Percentiles rank a stretch among this genome's conserved stretches.
Evolutionary conservation across 2,329 filamentous ascomycete genomes (phyloP).

Genomic region (Talaromyces sp.): DNA sequence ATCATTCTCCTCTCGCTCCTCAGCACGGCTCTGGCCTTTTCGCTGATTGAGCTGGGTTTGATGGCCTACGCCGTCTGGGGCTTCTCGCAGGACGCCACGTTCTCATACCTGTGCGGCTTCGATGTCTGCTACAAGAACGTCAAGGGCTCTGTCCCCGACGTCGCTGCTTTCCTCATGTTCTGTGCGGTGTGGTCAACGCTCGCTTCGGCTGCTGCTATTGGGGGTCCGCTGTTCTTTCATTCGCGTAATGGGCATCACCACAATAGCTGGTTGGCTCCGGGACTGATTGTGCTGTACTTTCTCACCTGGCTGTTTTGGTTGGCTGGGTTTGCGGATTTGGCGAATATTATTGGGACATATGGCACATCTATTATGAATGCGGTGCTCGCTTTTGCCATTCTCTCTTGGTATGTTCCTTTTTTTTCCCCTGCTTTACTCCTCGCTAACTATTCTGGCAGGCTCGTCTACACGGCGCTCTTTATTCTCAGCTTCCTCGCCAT

Average conservation of each 20-base stretch:
- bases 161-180: conserved; percentile 23
- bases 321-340: conserved; percentile 26
- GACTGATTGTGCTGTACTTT: conserved; percentile 20
- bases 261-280: conserved; percentile 19
- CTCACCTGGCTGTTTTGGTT: conserved; percentile 30
- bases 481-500: conserved; percentile 24
- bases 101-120: conserved; percentile 7
- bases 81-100: conserved; percentile 5
- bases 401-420: conserved; percentile 22
- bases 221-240: conserved; percentile 19
- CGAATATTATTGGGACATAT: conserved; percentile 12
- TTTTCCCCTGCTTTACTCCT: too few species aligned
- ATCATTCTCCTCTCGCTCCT: conserved; percentile 22
- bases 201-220: conserved; percentile 15
- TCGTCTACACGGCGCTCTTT: conserved; percentile 25
- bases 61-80: conserved; percentile 16
- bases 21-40: conserved; percentile 20
- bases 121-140: conserved; percentile 11
- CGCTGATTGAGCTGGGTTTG: conserved; percentile 26
- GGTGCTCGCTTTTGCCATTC: conserved; percentile 25
- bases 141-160: conserved; percentile 15
- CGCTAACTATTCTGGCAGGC: conserved; percentile 14
- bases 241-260: conserved; percentile 16
- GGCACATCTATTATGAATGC: conserved; percentile 19
- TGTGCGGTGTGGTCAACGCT: conserved; percentile 24